Conservation (phyloP, 2,329 filamentous ascomycete genomes). For the Phaeomoniella chlamydospora region DNA sequence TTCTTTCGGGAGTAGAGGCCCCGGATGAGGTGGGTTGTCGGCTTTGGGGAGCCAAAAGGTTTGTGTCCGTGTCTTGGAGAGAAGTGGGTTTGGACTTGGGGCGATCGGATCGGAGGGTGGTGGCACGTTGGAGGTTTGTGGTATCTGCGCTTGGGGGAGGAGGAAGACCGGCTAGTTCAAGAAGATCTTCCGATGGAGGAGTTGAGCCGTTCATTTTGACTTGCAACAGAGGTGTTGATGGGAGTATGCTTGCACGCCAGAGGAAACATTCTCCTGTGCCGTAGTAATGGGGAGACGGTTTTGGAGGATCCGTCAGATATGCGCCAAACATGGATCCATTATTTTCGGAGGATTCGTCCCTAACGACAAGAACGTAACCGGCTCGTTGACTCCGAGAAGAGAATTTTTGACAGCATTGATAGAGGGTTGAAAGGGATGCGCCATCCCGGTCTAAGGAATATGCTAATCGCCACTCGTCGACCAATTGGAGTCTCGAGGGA, state of each 20-base stretch:
- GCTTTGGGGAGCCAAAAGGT: slow-evolving; percentile 5
- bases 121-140: slow-evolving; percentile 45
- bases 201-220: slow-evolving; percentile 4
- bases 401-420: slow-evolving; percentile 59
- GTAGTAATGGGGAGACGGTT: slow-evolving; percentile 71
- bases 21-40: slow-evolving; percentile 13
- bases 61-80: slow-evolving; percentile 13
- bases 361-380: slow-evolving; percentile 79
- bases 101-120: slow-evolving; percentile 33
- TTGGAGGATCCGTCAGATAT: slow-evolving; percentile 81
- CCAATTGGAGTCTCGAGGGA: slow-evolving; percentile 72
- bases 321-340: slow-evolving; percentile 59
- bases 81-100: slow-evolving; percentile 16
- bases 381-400: slow-evolving; percentile 48
- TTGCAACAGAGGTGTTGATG: slow-evolving; percentile 27
- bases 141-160: slow-evolving; percentile 57
- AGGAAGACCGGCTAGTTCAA: slow-evolving; percentile 42
- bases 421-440: slow-evolving; percentile 72
- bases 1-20: slow-evolving; percentile 51
- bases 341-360: slow-evolving; percentile 41
- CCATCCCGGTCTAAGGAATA: slow-evolving; percentile 91
- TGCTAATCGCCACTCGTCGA: slow-evolving; percentile 70
- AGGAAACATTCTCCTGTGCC: slow-evolving; percentile 94
- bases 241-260: slow-evolving; percentile 60
- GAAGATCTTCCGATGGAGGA: slow-evolving; percentile 19